phyloP scores from a whole-genome alignment of 352 stramenopile genomes.

The Globisporangium takayamanum region DNA sequence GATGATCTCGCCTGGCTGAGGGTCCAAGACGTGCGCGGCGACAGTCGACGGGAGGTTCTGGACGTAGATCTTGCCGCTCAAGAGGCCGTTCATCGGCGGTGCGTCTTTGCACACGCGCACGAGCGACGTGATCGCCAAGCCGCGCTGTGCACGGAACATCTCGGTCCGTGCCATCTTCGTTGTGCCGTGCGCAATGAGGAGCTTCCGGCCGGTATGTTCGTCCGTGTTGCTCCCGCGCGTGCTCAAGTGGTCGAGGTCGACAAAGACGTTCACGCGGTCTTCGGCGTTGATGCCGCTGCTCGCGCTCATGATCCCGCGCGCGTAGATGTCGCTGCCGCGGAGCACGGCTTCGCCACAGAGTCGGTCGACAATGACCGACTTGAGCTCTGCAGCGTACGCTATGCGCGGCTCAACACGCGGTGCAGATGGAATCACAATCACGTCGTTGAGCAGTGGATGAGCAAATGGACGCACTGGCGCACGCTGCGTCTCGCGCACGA shows the following conservation, averaged over 20 bases:
- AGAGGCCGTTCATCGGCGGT: conserved; percentile 85
- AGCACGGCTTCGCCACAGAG: conserved; percentile 92
- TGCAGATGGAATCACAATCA: conserved; percentile 65
- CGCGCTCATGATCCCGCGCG: conserved; percentile 86
- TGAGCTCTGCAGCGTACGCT: conserved; percentile 22
- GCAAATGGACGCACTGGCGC: conserved; percentile 26
- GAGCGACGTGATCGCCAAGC: conserved; percentile 55
- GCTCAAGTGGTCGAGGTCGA: conserved; percentile 74
- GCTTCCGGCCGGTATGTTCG: conserved; percentile 73
- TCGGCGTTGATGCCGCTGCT: conserved; percentile 77
- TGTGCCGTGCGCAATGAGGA: conserved; percentile 66
- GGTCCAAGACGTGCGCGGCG: conserved; percentile 86
- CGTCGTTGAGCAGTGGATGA: conserved; percentile 43
- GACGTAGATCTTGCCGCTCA: conserved; percentile 81
- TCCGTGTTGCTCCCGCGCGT: conserved; percentile 65
- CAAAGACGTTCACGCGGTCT: conserved; percentile 81
- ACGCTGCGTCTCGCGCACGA: conserved; percentile 32
- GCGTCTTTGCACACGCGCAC: conserved; percentile 75
- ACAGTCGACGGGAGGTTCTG: conserved; percentile 92
- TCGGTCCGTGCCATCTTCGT: conserved; percentile 71
- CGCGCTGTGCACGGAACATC: conserved; percentile 65
- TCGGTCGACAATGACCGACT: conserved; percentile 84
- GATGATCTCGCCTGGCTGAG: conserved; percentile 79
- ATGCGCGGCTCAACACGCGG: conserved; percentile 23
- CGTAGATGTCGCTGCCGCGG: conserved; percentile 91